Base-by-base conservation (phyloP, 1,284 basidiomycete species). In the Naganishia sp. region DNA sequence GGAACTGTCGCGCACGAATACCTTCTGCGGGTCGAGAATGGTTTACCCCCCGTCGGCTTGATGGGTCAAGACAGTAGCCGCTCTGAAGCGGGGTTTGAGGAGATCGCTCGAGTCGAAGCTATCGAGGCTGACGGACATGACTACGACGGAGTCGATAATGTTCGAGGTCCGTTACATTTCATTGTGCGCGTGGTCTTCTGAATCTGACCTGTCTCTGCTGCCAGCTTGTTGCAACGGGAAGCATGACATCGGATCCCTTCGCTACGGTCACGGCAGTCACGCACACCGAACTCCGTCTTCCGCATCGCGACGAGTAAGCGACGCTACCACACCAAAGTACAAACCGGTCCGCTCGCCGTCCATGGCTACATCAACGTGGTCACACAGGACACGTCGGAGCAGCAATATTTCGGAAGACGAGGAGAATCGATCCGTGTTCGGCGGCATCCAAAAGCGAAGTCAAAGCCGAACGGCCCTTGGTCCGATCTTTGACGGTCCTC, bases 141-240 rank as follows among this genome's bases (percentile, higher is more conserved):
- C 1, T 99, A 87, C 75, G 94, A 98, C 73, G 95, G 94, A 0
- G 76, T 99, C 53, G 94, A 97, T 79, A 95, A 96, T 73, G 92
- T 95, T 31, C 85, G 92, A 41, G 76, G 76, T 78, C 54, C 71
- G 75, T 35, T 39, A 21, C 52, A 9, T 6, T 51, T 46, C 31
- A 28, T 7, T 17, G 63, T 50, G 13, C 23, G 17, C 35, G 35
- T 39, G 35, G 7, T 39, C 13, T 65, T 1, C 71, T 69, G 60
- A 72, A 69, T 45, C 61, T 28, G 46, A 51, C 41, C 25, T 17
- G 9, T 15, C 25, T 41, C 70, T 55, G 53, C 45, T 60, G 10
- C 9, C 67, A 57, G 93, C 93, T 1, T 97, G 94, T 78, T 97
- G 94, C 74, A 92, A 94, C 77, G 95, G 95, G 31, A 72, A 85